Percentiles rank a stretch among this genome's conserved stretches.
These are phyloP conservation scores for Aureobasidium sp. DNA, from an alignment of 2,329 filamentous ascomycete genomes.

Conservation along the genomic window DNA sequence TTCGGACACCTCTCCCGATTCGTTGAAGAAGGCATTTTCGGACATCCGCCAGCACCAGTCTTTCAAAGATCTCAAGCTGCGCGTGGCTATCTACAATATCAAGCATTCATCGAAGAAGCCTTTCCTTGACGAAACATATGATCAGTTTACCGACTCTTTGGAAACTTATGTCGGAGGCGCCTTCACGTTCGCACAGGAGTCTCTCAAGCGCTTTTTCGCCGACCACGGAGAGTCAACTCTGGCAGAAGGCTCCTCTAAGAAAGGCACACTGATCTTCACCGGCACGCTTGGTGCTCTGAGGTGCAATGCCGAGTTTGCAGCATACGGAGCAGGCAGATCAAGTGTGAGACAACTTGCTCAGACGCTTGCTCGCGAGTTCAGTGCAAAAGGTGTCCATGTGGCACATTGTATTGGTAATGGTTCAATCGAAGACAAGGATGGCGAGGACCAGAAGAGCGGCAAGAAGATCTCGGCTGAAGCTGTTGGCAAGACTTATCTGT, in stretches of 20 bases:
- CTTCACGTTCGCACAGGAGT: conserved; percentile 50
- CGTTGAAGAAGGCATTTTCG: conserved; percentile 43
- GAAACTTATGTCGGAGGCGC: conserved; percentile 50
- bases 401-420: conserved; percentile 55
- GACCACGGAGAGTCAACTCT: conserved; percentile 46
- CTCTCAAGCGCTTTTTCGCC: conserved; percentile 45
- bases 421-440: conserved; percentile 45
- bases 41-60: conserved; percentile 44
- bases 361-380: conserved; percentile 51
- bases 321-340: conserved; percentile 49
- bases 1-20: conserved; percentile 43
- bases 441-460: conserved; percentile 41
- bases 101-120: conserved; percentile 50
- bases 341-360: conserved; percentile 51
- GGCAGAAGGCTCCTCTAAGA: conserved; percentile 43
- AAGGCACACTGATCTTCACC: conserved; percentile 53
- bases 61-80: conserved; percentile 45
- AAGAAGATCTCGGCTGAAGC: conserved; percentile 54
- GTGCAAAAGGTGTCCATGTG: conserved; percentile 50
- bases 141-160: conserved; percentile 43
- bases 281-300: conserved; percentile 47
- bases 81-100: conserved; percentile 49
- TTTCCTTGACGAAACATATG: conserved; percentile 48
- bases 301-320: conserved; percentile 48
- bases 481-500: conserved; percentile 51